A percentile compares a stretch with the other conserved stretches of the same genome.
Evolutionary conservation across 176 grass and related monocot species (phyloP).

Genomic region (Eragrostis nindensis): DNA sequence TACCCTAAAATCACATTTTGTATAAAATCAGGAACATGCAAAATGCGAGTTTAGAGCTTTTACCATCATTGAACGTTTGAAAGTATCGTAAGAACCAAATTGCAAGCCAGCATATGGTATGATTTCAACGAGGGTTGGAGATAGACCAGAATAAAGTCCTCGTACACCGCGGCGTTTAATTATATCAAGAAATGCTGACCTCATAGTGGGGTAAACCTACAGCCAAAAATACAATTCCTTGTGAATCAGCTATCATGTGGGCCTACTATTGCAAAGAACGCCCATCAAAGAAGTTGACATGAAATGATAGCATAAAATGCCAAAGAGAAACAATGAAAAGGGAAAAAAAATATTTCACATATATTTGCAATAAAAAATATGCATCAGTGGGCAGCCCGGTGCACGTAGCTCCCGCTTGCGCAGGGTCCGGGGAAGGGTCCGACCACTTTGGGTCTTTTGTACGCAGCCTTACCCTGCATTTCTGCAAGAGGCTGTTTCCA

Average conservation of each 20-base stretch:
- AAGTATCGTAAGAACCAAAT: conserved; percentile 94
- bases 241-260: conserved; percentile 33
- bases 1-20: background rate
- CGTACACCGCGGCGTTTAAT: conserved; percentile 69
- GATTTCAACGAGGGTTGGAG: conserved; percentile 89
- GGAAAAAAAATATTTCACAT: background rate
- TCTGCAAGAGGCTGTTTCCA: too few relatives aligned
- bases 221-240: conserved; percentile 13
- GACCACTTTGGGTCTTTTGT: too few relatives aligned
- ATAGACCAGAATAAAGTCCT: conserved; percentile 86
- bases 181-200: conserved; percentile 83
- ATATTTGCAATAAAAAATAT: conserved; percentile 4
- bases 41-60: conserved; percentile 2
- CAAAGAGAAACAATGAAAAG: conserved; percentile 7
- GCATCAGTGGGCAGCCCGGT: too few relatives aligned
- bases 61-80: conserved; percentile 98
- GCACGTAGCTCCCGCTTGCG: too few relatives aligned
- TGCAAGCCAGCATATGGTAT: conserved; percentile 97
- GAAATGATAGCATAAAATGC: conserved; percentile 9
- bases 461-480: too few relatives aligned
- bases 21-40: background rate
- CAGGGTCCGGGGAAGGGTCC: too few relatives aligned
- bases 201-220: conserved; percentile 91
- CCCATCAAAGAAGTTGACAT: background rate
- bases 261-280: background rate